Percentiles rank a stretch among this genome's conserved stretches.
phyloP scores from a whole-genome alignment of 192 early-diverging fungal genomes.

The Mortierella hygrophila region DNA sequence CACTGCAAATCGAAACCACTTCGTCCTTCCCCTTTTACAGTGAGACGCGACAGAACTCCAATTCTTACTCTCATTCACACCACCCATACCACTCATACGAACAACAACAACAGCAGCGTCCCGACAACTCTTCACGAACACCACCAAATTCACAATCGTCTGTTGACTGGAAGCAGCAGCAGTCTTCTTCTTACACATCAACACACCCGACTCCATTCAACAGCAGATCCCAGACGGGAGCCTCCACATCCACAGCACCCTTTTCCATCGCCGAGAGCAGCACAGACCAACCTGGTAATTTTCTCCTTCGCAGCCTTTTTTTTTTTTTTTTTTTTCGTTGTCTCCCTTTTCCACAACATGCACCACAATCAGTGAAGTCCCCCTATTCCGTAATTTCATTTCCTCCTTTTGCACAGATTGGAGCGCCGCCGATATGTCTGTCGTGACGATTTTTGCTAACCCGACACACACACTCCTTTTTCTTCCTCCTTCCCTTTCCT shows the following conservation, averaged over 20 bases:
- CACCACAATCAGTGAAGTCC: background rate
- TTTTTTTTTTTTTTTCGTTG: background rate
- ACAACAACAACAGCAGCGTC: background rate
- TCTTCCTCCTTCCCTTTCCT: background rate
- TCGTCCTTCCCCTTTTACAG: conserved; percentile 51
- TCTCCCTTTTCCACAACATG: background rate
- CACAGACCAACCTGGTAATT: conserved; percentile 31
- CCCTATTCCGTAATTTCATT: too few species aligned
- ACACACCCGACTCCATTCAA: conserved; percentile 9
- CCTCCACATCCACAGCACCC: conserved; percentile 5
- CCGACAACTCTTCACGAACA: background rate
- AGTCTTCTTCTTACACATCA: conserved; percentile 24
- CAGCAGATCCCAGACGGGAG: conserved; percentile 20
- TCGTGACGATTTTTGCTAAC: background rate
- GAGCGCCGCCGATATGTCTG: background rate
- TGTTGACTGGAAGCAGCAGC: conserved; percentile 20
- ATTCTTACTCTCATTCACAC: conserved; percentile 10
- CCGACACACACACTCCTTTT: background rate
- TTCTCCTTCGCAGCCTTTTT: background rate
- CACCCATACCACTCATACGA: conserved; percentile 11
- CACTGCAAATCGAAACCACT: conserved; percentile 45
- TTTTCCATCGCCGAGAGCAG: conserved; percentile 6
- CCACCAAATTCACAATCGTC: conserved; percentile 2
- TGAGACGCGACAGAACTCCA: conserved; percentile 37
- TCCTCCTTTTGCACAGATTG: background rate